Base-by-base conservation (phyloP, 768 basidiomycete genomes). In the Nidularia pulvinata region DNA sequence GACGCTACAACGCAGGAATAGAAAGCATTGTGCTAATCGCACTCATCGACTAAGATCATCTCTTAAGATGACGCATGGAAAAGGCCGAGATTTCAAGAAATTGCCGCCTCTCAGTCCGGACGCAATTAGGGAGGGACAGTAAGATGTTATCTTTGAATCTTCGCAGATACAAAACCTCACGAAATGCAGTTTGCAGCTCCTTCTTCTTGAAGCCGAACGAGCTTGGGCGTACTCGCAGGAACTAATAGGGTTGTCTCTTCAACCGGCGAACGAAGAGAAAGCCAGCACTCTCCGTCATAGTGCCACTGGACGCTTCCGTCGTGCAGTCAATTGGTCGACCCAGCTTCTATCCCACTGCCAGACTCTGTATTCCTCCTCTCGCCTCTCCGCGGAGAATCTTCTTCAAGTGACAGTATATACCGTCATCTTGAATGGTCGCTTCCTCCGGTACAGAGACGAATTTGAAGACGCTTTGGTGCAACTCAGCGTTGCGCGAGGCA, bases 181-280 rank as follows among this genome's bases (percentile, higher is more conserved):
- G 48, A 25, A 37, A 10, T 44, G 50, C 51, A 93, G 91, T 61
- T 79, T 95, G 5, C 88, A 95, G 60, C 79, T 97, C 9, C 72
- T 95, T 46, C 78, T 98, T 7, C 87, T 95, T 62, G 93, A 97
- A 66, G 84, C 93, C 7, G 96, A 98, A 67, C 85, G 96, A 44
- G 91, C 93, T 33, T 94, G 94, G 86, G 86, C 91, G 1, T 85
- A 94, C 69, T 86, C 94, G 4, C 92, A 95, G 67, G 91, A 92
- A 50, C 83, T 95, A 44, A 67, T 75, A 19, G 65, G 77, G 2
- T 72, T 79, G 46, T 73, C 86, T 16, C 64, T 77, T n/a, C 69
- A 78, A 49, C 79, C 82, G 49, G 72, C 75, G 16, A 83, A 83
- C 61, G 67, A 78, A 46, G 72, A 74, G 19, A 76, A 77, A 11